Base-by-base conservation (phyloP, 164 flowering plant species). In the Piper betle region DNA sequence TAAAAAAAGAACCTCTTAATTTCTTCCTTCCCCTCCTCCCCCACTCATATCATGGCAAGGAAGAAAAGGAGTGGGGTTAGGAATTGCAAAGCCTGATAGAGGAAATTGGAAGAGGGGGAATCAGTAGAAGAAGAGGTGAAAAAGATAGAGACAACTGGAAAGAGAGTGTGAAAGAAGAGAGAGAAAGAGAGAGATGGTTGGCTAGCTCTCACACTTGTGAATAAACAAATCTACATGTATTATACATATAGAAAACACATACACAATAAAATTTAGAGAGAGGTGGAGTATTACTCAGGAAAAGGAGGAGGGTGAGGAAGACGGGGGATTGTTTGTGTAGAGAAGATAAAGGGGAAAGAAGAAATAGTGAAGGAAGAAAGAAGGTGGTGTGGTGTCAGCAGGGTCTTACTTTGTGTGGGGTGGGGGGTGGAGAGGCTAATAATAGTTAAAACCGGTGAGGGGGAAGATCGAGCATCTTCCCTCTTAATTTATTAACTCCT, bases 361-460 rank as follows among this genome's bases (percentile, higher is more conserved):
- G 33, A 65, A 53, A 66, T 62, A 59, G 43, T 43, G 62, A 79
- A 25, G 33, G 33, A 25, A 74, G 71, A 73, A 69, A 70, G 56
- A 61, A 71, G 76, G 73, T 77, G 83, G 72, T 80, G 75, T 71
- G 78, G 68, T 76, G 80, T 78, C 84, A 74, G 74, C 72, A 57
- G 73, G 33, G 57, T 25, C 33, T 25, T 25, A 73, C 81, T 76
- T 78, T 74, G 80, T 25, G 33, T 25, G 33, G 33, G 33, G 33
- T 25, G 33, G 33, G 33, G 33, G 33, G 33, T 25, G 33, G 33
- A 25, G 33, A 73, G 69, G 77, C 80, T 76, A 76, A 74, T 75
- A 78, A 74, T 78, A 78, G 78, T 73, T 74, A 72, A 76, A 76
- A 72, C 67, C 55, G 55, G 57, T 42, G 33, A 55, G 52, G 15